Base-by-base conservation (phyloP, 257 asterid genomes). In the Paulownia fortunei region DNA sequence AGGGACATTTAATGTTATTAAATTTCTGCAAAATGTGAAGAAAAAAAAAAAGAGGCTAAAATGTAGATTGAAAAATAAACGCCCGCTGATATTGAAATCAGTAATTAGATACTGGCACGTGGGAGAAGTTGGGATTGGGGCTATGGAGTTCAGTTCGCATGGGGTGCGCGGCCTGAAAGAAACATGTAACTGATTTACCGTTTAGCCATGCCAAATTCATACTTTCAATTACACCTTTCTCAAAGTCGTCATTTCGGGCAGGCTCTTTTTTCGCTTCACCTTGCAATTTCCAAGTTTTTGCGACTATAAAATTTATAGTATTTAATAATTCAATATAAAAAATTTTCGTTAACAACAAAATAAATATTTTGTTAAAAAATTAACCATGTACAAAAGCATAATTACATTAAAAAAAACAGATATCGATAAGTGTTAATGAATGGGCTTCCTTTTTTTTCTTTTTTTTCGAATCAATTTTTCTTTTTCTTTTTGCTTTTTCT, bases 101-200 rank as follows among this genome's bases (percentile, higher is more conserved):
- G 77, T 55, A 13, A 72, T 51, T 59, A 36, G 77, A 32, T 46
- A 52, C 41, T 69, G 81, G 82, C 88, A 88, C 83, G 89, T 80
- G 88, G 69, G 79, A 23, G 54, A 58, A 79, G 78, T 85, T 51
- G 85, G 89, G 76, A 47, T 58, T 60, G 71, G 78, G 42, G 67
- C 47, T 5, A 30, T 52, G 73, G 81, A 74, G 84, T 81, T 83
- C 73, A 89, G 89, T 84, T 49, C 76, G 77, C 56, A 82, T 73
- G 71, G 72, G 72, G 66, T 34, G 13, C n/a, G 63, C 21, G 73
- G 79, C 47, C 70, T 85, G 96, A 90, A 87, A 87, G 88, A 81
- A 87, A 87, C 88, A 61, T n/a, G 9, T 83, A 89, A 88, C 97
- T 59, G 88, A 88, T 86, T 82, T 85, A 76, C 81, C 79, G 84